These are phyloP conservation scores for Ailanthus altissimus DNA, from an alignment of 345 rosid genomes.

Conservation along the genomic window DNA sequence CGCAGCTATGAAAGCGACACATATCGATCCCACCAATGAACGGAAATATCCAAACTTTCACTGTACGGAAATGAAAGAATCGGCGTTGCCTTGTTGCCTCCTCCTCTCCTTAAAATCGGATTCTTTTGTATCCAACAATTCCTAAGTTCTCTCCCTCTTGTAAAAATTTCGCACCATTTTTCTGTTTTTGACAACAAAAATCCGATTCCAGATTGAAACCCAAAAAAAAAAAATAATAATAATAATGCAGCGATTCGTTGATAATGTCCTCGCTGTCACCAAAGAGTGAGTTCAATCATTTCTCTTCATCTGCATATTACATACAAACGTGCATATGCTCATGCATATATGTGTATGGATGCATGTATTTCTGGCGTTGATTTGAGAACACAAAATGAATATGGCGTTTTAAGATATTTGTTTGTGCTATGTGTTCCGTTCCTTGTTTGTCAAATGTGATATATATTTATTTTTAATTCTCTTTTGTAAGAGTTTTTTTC, in stretches of 20 bases:
- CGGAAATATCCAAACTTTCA: constrained; percentile 5
- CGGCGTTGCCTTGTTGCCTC: constrained; percentile 33
- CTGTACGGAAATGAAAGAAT: constrained; percentile 38
- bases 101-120: constrained; percentile 14
- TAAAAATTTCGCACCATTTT: background rate
- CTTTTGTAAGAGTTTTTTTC: background rate
- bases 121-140: background rate
- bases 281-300: constrained; percentile 71
- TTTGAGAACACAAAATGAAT: background rate
- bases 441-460: background rate
- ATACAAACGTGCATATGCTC: background rate
- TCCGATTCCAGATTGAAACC: background rate
- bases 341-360: too few species aligned
- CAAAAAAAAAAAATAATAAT: constrained; percentile 9
- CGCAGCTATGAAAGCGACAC: background rate
- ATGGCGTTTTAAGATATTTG: background rate
- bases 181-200: background rate
- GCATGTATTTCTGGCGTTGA: background rate
- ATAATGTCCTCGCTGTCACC: constrained; percentile 78
- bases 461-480: background rate
- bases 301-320: constrained; percentile 16
- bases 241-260: constrained; percentile 80
- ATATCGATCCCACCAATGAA: background rate
- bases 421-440: background rate
- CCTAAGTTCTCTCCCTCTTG: constrained; percentile 10